Base-by-base conservation (phyloP, 306 rosid species). In the Gastrolobium bilobum region DNA sequence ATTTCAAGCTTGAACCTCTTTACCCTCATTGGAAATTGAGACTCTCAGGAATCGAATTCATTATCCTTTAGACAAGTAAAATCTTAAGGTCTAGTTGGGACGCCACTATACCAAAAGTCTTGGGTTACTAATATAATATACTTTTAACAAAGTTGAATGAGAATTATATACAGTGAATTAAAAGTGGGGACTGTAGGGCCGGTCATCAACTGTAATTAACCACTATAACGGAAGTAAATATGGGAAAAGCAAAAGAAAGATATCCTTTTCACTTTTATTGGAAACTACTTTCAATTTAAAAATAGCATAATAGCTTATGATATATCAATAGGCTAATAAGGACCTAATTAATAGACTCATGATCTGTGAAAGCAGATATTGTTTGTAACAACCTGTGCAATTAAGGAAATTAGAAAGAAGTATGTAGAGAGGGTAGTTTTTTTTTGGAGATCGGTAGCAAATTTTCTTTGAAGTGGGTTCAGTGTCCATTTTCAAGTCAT, bases 211-310 rank as follows among this genome's bases (percentile, higher is more conserved):
- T 61, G 90, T 84, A 85, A 84, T 11, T 84, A 91, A 88, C 95
- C 87, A 83, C 91, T 84, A 85, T 88, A 91, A 91, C 93, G n/a
- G 92, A 85, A 82, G 83, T 85, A 61, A 83, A 83, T 69, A 67
- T 56, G 29, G 42, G 13, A 10, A 56, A 76, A 68, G 31, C 68
- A 81, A 58, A 73, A 14, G 15, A 73, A 67, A 72, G 15, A 50
- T 64, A 56, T 13, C 35, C 64, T 77, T 54, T 83, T 64, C 61
- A 56, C 79, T 56, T 38, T 83, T 78, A 9, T 20, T 59, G 8
- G 53, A 84, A 44, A 69, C 63, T 43, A 66, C 73, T 71, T 57
- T 42, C 30, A 59, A 43, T 71, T 50, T 70, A 4, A 4, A 35
- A 63, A 70, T 37, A 13, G 1, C 30, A 35, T 58, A 37, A 20